A percentile compares a stretch with the other conserved stretches of the same genome.
Conservation (phyloP, 1,139 yeast species). For the Debaryomycetaceae sp. region DNA sequence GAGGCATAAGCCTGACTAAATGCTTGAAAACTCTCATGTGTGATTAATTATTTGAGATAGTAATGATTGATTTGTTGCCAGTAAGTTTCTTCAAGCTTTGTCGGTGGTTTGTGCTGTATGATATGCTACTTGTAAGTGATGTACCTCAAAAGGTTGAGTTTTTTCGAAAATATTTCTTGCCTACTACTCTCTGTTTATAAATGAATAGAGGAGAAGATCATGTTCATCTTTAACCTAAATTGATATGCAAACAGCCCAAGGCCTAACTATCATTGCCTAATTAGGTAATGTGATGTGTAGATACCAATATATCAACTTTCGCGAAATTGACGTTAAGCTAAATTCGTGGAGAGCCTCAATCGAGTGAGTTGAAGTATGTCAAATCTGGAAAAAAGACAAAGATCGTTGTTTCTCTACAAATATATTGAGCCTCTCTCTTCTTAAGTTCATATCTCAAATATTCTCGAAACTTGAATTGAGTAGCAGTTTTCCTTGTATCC, state of each 20-base stretch:
- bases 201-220: neutral
- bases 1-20: neutral
- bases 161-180: no score
- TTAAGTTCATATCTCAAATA: no score
- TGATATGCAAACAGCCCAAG: neutral
- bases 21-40: slow-evolving; percentile 1
- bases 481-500: neutral
- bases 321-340: no score
- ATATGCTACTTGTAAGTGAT: no score
- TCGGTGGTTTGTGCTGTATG: neutral
- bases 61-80: neutral
- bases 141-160: neutral
- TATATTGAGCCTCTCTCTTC: no score
- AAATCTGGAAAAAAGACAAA: no score
- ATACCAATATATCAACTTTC: neutral
- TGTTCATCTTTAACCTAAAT: neutral
- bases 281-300: slow-evolving; percentile 8
- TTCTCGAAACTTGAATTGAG: no score
- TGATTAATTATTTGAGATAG: neutral
- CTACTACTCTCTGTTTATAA: neutral
- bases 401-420: no score
- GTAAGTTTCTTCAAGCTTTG: neutral
- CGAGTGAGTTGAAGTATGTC: no score
- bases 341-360: no score
- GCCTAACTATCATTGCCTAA: slow-evolving; percentile 7